Evolutionary conservation across 306 rosid species (phyloP).

Genomic region (Rosa rugosa): DNA sequence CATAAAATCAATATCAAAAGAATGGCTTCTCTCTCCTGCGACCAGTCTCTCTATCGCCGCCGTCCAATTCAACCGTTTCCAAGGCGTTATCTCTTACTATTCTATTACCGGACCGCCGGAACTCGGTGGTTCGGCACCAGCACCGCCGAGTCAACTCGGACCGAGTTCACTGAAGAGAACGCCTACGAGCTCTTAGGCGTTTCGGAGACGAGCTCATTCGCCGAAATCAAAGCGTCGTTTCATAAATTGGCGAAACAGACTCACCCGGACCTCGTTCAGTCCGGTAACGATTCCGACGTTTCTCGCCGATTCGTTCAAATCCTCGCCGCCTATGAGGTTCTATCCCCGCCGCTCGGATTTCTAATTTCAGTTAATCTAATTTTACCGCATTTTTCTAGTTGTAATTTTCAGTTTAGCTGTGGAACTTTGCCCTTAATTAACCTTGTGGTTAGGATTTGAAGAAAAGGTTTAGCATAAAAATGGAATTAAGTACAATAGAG

Average conservation of each 20-base stretch:
- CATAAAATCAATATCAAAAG: background rate
- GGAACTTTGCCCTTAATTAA: background rate
- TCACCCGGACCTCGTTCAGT: conserved; percentile 87
- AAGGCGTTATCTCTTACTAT: conserved; percentile 20
- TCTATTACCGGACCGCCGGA: conserved; percentile 26
- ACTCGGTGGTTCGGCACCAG: conserved; percentile 45
- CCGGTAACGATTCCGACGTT: conserved; percentile 53
- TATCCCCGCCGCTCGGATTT: background rate
- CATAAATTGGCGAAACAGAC: conserved; percentile 92
- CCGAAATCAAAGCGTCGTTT: conserved; percentile 82
- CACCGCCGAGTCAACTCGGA: conserved; percentile 47
- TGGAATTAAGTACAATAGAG: background rate
- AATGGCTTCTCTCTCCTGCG: conserved; percentile 30
- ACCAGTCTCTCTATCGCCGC: conserved; percentile 16
- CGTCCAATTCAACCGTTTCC: conserved; percentile 26
- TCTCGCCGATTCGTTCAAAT: conserved; percentile 78
- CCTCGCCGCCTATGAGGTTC: conserved; percentile 93
- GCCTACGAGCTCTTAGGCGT: conserved; percentile 83
- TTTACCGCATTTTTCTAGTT: background rate
- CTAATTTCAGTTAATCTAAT: background rate
- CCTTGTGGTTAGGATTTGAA: background rate
- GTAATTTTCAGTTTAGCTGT: background rate
- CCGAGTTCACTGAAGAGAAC: conserved; percentile 52
- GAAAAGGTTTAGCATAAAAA: background rate
- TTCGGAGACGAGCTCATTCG: conserved; percentile 65